These are phyloP conservation scores for Cyberlindnera amylophila DNA, from an alignment of 805 yeast species.

Conservation along the genomic window DNA sequence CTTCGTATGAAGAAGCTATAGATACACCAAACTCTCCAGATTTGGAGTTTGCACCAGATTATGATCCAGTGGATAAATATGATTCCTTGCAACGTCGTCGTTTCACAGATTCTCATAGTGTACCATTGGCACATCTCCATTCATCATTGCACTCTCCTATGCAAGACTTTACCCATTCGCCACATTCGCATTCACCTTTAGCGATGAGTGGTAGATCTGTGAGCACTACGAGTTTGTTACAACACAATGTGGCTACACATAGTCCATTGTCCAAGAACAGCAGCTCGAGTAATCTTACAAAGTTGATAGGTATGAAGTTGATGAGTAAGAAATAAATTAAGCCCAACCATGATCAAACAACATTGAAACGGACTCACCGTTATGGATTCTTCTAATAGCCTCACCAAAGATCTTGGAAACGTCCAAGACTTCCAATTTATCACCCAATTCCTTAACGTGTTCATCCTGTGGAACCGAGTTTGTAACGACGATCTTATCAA, in stretches of 20 bases:
- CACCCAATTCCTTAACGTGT: constrained; percentile 50
- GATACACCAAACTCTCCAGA: constrained; percentile 38
- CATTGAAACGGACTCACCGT: constrained; percentile 94
- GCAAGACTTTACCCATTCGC: background rate
- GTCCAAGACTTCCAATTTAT: constrained; percentile 75
- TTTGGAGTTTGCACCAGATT: constrained; percentile 53
- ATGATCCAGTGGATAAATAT: constrained; percentile 23
- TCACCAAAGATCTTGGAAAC: constrained; percentile 88
- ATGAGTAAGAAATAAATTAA: constrained; percentile 6
- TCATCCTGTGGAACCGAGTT: constrained; percentile 85
- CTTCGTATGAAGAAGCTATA: constrained; percentile 71
- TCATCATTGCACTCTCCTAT: background rate
- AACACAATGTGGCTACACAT: background rate
- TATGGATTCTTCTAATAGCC: constrained; percentile 92
- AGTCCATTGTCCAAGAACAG: background rate
- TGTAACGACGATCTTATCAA: constrained; percentile 84
- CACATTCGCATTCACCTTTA: constrained; percentile 2
- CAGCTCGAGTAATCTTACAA: constrained; percentile 2
- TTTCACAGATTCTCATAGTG: background rate
- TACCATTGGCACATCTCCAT: constrained; percentile 1
- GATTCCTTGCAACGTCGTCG: background rate
- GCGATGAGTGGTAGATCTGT: background rate
- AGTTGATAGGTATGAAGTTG: constrained; percentile 6
- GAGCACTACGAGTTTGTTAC: background rate
- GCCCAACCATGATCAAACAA: constrained; percentile 74